phyloP scores from a whole-genome alignment of 2,329 filamentous ascomycete genomes.

The Lecanicillium sp. region DNA sequence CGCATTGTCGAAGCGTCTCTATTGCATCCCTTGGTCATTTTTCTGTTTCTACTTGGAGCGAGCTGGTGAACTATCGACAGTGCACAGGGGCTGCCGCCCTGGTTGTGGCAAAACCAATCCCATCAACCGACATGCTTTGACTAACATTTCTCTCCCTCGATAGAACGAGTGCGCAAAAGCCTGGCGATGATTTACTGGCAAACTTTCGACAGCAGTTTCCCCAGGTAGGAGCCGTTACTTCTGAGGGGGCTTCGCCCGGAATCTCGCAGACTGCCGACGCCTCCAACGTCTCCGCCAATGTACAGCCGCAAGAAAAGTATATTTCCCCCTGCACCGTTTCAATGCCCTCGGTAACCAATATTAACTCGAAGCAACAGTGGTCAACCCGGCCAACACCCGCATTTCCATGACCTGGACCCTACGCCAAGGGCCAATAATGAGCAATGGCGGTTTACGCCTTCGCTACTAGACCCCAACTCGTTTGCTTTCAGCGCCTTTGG shows the following conservation, averaged over 20 bases:
- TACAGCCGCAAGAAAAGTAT: conserved; percentile 22
- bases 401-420: conserved; percentile 64
- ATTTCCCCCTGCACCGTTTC: conserved; percentile 7
- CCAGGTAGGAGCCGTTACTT: conserved; percentile 53
- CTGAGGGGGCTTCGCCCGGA: conserved; percentile 33
- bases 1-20: too few species aligned
- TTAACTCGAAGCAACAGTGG: too few species aligned
- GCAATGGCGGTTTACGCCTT: conserved; percentile 81
- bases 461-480: conserved; percentile 77
- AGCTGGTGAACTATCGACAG: too few species aligned
- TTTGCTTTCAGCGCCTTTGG: conserved; percentile 74
- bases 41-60: too few species aligned
- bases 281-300: conserved; percentile 2
- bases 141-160: conserved; percentile 1
- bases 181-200: conserved; percentile 74
- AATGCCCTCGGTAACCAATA: too few species aligned
- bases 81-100: too few species aligned
- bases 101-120: too few species aligned
- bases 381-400: neutral
- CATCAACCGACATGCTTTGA: neutral
- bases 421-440: conserved; percentile 76
- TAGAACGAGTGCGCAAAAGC: conserved; percentile 77
- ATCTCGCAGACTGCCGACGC: conserved; percentile 24
- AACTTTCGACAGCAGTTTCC: conserved; percentile 81
- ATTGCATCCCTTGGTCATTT: too few species aligned